Base-by-base conservation (phyloP, 139 green algal species). In the Closterium sp. region DNA sequence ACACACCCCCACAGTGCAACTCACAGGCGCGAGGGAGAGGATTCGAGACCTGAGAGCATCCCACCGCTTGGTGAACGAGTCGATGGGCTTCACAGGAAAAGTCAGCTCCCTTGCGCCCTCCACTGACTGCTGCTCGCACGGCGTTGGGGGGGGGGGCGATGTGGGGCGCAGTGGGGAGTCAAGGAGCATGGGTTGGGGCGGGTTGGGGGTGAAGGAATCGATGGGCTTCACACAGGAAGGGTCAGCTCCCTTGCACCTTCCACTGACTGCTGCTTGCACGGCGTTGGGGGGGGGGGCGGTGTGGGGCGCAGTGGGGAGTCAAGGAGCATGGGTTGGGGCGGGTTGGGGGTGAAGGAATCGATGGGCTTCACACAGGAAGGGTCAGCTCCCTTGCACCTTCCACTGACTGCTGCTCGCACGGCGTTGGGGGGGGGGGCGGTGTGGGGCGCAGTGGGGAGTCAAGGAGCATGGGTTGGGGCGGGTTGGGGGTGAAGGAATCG, bases 161-260 rank as follows among this genome's bases (percentile, higher is more conserved):
- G 12, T 1, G 10, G 32, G 30, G 3, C 0, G 38, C 9, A 12
- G 38, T 66, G 6, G 4, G 4, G 4, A 9, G 4, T 23, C 2
- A 10, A 10, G 38, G 4, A 66, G 4, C 1, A 9, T 1, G 38
- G 4, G 38, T 66, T 16, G 4, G 3, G 55, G 25, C 25, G 55
- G 12, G 55, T 19, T 16, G 23, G 12, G 55, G 55, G 55, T 19
- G 55, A 12, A 76, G 55, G 4, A 66, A 10, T 8, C 9, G 38
- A 99, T 98, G 6, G 98, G 98, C 87, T 99, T 99, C 38, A 99
- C 98, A 1, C n/a, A n/a, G 97, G 91, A 6, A 94, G 97, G 66
- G 96, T 95, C 93, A 97, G 90, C 88, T 96, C 33, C 1, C 87
- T 81, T 0, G 96, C 96, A 0, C 98, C 98, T 0, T 95, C 95